Conservation (phyloP, 805 yeast genomes). For the Kazachstania bromeliacearum region DNA sequence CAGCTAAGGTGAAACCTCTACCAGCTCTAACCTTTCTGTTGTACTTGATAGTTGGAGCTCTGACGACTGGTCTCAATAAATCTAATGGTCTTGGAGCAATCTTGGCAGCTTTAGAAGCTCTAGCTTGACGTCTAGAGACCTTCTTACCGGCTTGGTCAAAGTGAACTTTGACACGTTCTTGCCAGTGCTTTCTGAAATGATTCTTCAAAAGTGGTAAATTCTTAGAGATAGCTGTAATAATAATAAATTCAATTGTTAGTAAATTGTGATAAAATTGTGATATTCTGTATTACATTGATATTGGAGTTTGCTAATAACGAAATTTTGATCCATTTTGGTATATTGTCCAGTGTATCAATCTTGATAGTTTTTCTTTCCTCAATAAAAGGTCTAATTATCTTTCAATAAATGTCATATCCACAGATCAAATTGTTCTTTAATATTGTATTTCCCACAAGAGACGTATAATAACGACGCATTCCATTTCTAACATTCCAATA, state of each 20-base stretch:
- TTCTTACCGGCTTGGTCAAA: slow-evolving; percentile 99
- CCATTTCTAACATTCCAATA: no score
- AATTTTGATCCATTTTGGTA: no score
- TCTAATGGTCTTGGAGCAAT: slow-evolving; percentile 98
- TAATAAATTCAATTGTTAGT: slow-evolving; percentile 9
- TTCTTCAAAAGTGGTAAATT: slow-evolving; percentile 97
- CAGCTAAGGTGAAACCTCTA: slow-evolving; percentile 97
- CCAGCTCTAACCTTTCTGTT: slow-evolving; percentile 99
- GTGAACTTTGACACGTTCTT: slow-evolving; percentile 98
- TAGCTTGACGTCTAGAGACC: slow-evolving; percentile 89
- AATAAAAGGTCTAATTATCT: no score
- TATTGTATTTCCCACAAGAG: no score
- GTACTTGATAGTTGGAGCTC: slow-evolving; percentile 97
- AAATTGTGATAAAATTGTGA: neutral
- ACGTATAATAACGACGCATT: no score
- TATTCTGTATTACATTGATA: neutral
- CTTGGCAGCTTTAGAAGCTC: slow-evolving; percentile 87
- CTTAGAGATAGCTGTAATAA: slow-evolving; percentile 81
- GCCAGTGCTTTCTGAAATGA: slow-evolving; percentile 99
- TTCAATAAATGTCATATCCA: no score
- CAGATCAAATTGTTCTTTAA: no score
- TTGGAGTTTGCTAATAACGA: no score
- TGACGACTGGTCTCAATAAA: slow-evolving; percentile 90
- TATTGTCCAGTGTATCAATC: no score
- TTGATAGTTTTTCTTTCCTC: no score